phyloP scores from a whole-genome alignment of 2,329 filamentous ascomycete genomes.

The Penicillium sp. region DNA sequence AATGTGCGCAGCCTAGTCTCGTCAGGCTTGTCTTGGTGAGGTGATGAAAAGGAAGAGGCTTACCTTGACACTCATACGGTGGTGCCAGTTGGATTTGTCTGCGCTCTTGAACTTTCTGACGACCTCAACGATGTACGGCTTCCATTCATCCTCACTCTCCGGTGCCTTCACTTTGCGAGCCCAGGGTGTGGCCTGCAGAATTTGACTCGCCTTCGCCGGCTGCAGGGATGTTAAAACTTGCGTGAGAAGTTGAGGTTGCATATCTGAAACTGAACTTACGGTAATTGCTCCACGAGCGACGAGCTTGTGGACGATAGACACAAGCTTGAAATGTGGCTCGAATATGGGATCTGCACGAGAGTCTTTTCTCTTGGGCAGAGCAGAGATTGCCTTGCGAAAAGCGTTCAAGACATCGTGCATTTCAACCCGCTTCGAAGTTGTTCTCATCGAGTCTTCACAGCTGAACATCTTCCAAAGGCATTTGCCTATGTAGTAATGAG shows the following conservation, averaged over 20 bases:
- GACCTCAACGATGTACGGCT: conserved; percentile 56
- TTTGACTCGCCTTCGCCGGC: conserved; percentile 44
- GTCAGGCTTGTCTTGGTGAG: conserved; percentile 8
- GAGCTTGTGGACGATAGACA: conserved; percentile 75
- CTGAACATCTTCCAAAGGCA: conserved; percentile 66
- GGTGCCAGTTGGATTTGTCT: conserved; percentile 93
- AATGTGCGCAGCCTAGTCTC: conserved; percentile 50
- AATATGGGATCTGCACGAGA: conserved; percentile 66
- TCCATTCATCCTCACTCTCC: conserved; percentile 49
- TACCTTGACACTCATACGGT: conserved; percentile 77
- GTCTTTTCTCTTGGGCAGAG: conserved; percentile 56
- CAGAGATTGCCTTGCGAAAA: conserved; percentile 55
- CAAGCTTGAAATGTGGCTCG: conserved; percentile 88
- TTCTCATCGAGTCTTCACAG: conserved; percentile 38
- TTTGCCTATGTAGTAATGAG: conserved; percentile 65
- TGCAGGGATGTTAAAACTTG: conserved; percentile 28
- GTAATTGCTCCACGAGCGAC: conserved; percentile 49
- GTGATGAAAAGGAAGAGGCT: conserved; percentile 16
- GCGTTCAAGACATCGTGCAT: conserved; percentile 50
- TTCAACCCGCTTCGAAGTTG: conserved; percentile 30
- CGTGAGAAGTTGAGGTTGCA: not conserved
- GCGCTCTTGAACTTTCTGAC: conserved; percentile 57
- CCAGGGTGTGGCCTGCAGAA: conserved; percentile 50
- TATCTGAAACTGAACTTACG: conserved; percentile 28
- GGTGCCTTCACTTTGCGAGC: conserved; percentile 47